Percentiles rank a stretch among this genome's conserved stretches.
These are phyloP conservation scores for Quercus variabilis DNA, from an alignment of 306 rosid genomes.

Conservation along the genomic window DNA sequence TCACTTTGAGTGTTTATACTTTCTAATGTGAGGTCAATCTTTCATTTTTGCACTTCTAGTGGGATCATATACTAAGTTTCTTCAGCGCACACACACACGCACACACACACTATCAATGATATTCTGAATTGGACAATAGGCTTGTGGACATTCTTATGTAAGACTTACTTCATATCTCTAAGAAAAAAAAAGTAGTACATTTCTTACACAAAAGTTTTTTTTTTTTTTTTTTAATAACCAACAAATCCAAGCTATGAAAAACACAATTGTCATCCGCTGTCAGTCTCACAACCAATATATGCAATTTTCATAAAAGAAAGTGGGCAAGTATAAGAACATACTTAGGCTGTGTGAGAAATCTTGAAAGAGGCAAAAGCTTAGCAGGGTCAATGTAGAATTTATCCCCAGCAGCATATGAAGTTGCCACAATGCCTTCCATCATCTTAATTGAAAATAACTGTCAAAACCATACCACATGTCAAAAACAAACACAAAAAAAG, in stretches of 20 bases:
- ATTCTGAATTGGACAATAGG: not conserved
- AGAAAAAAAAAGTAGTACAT: not conserved
- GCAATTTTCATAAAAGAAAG: not conserved
- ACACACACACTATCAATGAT: not conserved
- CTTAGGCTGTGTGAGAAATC: slow-evolving; percentile 98
- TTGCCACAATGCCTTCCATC: slow-evolving; percentile 94
- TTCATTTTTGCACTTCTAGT: no score
- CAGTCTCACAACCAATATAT: not conserved
- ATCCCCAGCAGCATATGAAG: slow-evolving; percentile 76
- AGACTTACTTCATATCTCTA: not conserved
- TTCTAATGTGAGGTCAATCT: no score
- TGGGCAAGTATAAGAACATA: slow-evolving; percentile 31
- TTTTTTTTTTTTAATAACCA: not conserved
- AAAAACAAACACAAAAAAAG: not conserved
- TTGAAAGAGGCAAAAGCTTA: slow-evolving; percentile 87
- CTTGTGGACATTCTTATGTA: not conserved
- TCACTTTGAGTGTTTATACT: no score
- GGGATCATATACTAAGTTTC: not conserved
- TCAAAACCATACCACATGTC: slow-evolving; percentile 7
- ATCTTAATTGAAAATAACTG: slow-evolving; percentile 81
- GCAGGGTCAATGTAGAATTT: slow-evolving; percentile 90
- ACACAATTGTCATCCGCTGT: not conserved
- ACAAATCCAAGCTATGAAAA: not conserved
- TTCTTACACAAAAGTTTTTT: not conserved
- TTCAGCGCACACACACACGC: not conserved